A percentile compares a stretch with the other conserved stretches of the same genome.
Evolutionary conservation across 345 rosid genomes (phyloP).

Genomic region (Chamaenerion angustifolium): DNA sequence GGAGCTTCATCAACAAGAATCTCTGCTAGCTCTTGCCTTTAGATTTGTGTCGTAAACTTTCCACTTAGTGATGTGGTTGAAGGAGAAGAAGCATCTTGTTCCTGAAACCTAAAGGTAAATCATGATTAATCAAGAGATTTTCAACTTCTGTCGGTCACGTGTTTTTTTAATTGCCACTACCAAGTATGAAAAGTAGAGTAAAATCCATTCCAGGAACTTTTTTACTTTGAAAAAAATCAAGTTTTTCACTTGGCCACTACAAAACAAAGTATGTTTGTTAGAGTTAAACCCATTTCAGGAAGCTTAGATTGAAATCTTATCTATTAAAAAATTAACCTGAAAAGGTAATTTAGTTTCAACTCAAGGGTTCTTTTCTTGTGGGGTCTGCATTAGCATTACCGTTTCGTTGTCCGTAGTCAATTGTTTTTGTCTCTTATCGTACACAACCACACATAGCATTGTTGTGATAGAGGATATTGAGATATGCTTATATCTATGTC

Average conservation of each 20-base stretch:
- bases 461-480: not conserved
- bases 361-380: constrained; percentile 37
- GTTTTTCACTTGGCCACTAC: not conserved
- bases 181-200: too few relatives aligned
- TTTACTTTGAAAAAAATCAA: too few relatives aligned
- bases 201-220: too few relatives aligned
- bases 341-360: too few relatives aligned
- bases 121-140: not conserved
- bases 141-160: too few relatives aligned
- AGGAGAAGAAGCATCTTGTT: constrained; percentile 12
- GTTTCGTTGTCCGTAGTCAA: constrained; percentile 29
- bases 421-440: constrained; percentile 15
- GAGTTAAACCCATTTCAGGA: not conserved
- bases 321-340: too few relatives aligned
- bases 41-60: constrained; percentile 4
- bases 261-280: not conserved
- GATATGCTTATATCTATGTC: not conserved
- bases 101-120: constrained; percentile 14
- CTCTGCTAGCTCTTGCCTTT: constrained; percentile 7
- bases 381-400: constrained; percentile 41
- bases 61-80: constrained; percentile 1
- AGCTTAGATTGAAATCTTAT: too few relatives aligned
- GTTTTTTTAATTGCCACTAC: too few relatives aligned
- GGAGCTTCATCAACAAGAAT: constrained; percentile 11
- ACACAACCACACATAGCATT: constrained; percentile 7